phyloP scores from a whole-genome alignment of 768 basidiomycete species.

The Lactarius evosmus region DNA sequence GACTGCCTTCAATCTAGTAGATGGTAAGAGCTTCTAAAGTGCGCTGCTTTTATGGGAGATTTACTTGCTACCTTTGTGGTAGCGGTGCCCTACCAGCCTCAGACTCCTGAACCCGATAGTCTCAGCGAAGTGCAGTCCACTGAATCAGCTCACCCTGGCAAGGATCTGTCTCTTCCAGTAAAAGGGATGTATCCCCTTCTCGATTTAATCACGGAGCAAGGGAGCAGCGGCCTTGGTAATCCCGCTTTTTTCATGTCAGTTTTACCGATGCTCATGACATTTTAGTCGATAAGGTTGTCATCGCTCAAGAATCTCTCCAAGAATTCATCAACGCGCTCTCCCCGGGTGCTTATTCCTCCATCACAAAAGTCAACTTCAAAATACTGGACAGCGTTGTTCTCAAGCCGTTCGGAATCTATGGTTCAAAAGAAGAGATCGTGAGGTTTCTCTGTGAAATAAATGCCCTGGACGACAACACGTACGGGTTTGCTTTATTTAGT shows the following conservation, averaged over 20 bases:
- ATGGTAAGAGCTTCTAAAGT: background rate
- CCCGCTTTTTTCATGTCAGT: background rate
- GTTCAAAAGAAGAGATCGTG: slow-evolving; percentile 50
- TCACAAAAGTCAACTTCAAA: slow-evolving; percentile 57
- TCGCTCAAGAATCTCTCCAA: slow-evolving; percentile 48
- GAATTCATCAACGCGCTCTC: slow-evolving; percentile 46
- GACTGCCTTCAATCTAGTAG: background rate
- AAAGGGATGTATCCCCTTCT: slow-evolving; percentile 52
- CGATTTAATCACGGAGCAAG: slow-evolving; percentile 51
- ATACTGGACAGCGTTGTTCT: slow-evolving; percentile 45
- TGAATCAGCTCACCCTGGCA: background rate
- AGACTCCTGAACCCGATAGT: background rate
- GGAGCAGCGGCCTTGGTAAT: slow-evolving; percentile 51
- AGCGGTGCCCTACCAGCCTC: background rate
- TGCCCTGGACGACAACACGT: slow-evolving; percentile 43
- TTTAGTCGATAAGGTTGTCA: slow-evolving; percentile 61
- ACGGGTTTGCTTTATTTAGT: slow-evolving; percentile 26
- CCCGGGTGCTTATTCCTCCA: slow-evolving; percentile 51
- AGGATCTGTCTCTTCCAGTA: slow-evolving; percentile 31
- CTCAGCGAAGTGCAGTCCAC: background rate
- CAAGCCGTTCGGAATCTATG: slow-evolving; percentile 56
- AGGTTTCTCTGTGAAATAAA: slow-evolving; percentile 41
- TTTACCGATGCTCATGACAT: background rate
- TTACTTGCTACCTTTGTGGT: background rate
- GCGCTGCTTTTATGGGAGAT: too few relatives aligned